Conservation (phyloP, 139 green algal genomes). For the Chlorella sp. region DNA sequence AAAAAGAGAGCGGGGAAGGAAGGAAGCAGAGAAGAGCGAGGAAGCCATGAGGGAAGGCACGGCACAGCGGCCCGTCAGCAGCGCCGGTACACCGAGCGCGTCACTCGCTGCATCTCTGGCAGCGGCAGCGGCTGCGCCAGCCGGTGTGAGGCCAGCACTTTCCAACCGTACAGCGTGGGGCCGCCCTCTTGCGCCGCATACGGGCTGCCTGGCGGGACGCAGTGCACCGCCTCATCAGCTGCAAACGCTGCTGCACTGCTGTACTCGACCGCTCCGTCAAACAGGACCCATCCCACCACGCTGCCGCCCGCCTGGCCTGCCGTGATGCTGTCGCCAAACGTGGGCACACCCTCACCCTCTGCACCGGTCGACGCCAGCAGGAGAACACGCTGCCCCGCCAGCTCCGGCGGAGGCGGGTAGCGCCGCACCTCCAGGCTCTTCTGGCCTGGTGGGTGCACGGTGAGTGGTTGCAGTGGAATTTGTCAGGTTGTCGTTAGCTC, state of each 20-base stretch:
- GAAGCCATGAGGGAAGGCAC: neutral
- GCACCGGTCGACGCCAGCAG: neutral
- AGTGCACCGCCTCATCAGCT: neutral
- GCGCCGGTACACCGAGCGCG: neutral
- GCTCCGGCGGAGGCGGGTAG: conserved; percentile 8
- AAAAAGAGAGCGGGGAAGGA: too few relatives aligned
- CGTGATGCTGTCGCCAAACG: conserved; percentile 1
- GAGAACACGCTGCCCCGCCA: neutral
- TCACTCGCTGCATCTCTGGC: neutral
- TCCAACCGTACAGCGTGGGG: neutral
- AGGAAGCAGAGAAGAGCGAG: too few relatives aligned
- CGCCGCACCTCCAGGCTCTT: neutral
- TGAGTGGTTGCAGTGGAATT: neutral
- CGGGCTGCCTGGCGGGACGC: conserved; percentile 7
- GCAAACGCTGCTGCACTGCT: neutral
- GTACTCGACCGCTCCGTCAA: conserved; percentile 15
- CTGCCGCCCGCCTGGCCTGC: neutral
- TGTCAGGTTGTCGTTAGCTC: neutral
- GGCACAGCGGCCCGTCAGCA: too few relatives aligned
- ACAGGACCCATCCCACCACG: conserved; percentile 21
- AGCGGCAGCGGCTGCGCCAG: neutral
- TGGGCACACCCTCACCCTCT: conserved; percentile 5
- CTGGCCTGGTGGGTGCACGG: neutral
- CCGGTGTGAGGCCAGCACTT: neutral
- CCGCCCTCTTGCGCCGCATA: neutral